phyloP scores from a whole-genome alignment of 1,284 basidiomycete genomes.

The Butyriboletus appendiculatus region DNA sequence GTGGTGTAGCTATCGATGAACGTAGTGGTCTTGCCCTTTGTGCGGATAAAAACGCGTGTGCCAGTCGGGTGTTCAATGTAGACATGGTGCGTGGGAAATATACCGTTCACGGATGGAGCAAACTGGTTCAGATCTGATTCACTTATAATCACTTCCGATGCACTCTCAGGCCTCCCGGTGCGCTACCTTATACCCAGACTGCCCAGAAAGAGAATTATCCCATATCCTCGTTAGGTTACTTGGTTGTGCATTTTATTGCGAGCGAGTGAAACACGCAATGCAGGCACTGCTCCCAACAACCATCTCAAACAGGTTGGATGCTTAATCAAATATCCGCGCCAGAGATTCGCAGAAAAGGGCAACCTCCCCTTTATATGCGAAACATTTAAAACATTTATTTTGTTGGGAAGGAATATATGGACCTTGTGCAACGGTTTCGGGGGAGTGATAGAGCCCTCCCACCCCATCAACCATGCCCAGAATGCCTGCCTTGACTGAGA shows the following conservation, averaged over 20 bases:
- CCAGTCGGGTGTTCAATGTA: slow-evolving; percentile 8
- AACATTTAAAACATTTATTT: neutral
- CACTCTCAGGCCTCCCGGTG: neutral
- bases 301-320: neutral
- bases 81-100: slow-evolving; percentile 23
- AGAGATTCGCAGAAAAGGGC: neutral
- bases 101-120: too few species aligned
- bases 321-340: neutral
- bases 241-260: neutral
- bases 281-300: neutral
- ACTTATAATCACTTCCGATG: neutral
- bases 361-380: neutral
- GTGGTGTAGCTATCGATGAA: neutral
- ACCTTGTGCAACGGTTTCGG: neutral
- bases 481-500: neutral
- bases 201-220: neutral
- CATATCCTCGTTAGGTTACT: neutral
- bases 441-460: neutral
- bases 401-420: neutral
- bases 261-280: neutral
- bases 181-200: too few species aligned
- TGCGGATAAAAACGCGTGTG: slow-evolving; percentile 1
- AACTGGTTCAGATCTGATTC: too few species aligned
- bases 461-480: neutral
- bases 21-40: slow-evolving; percentile 3